These are phyloP conservation scores for Aspergillus sparsus DNA, from an alignment of 495 filamentous ascomycete species.

Conservation along the genomic window DNA sequence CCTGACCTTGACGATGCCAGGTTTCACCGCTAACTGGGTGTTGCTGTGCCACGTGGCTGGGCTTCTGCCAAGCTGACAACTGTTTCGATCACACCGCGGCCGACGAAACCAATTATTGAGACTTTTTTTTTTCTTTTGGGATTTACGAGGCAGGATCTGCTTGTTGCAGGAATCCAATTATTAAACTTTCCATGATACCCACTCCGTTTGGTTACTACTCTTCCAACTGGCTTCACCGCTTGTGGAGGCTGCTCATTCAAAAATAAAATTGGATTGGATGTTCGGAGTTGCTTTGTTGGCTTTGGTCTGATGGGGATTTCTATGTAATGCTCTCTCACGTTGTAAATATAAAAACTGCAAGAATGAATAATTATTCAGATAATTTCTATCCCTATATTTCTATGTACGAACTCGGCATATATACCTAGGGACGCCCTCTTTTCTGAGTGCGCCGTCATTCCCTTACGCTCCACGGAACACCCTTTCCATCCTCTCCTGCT, in stretches of 20 bases:
- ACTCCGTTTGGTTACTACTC: conserved; percentile 19
- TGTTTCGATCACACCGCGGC: conserved; percentile 18
- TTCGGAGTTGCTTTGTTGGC: conserved; percentile 13
- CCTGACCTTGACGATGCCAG: neutral
- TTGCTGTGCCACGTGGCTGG: conserved; percentile 20
- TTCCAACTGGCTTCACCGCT: conserved; percentile 14
- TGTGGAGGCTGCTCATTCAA: conserved; percentile 1
- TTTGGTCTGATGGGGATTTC: conserved; percentile 5
- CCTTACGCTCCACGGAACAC: too few species aligned
- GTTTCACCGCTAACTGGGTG: conserved; percentile 19
- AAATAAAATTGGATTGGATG: conserved; percentile 10
- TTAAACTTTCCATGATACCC: conserved; percentile 26
- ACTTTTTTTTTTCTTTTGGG: conserved; percentile 1
- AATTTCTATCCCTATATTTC: too few species aligned
- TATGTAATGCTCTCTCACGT: neutral
- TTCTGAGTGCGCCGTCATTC: too few species aligned
- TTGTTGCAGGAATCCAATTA: neutral
- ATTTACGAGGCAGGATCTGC: neutral
- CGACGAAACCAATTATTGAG: neutral
- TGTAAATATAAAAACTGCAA: neutral
- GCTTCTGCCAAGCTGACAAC: conserved; percentile 19
- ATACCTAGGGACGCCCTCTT: too few species aligned
- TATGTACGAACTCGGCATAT: too few species aligned
- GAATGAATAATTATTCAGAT: neutral
- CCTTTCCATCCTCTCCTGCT: too few species aligned